Evolutionary conservation across 2,329 filamentous ascomycete genomes (phyloP).

Genomic region (Pyrenochaeta sp.): DNA sequence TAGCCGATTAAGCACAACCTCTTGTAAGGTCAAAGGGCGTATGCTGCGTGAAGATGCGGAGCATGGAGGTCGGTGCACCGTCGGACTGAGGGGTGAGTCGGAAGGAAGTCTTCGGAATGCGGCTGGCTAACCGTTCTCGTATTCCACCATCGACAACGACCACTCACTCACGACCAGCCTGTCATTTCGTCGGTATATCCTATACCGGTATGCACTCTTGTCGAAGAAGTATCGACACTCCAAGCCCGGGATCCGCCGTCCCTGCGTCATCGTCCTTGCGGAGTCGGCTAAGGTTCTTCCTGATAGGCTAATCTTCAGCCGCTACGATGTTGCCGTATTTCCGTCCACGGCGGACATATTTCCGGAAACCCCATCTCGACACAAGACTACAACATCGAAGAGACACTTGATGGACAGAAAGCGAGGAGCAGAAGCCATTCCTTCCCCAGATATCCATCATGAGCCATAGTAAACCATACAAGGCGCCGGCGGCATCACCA

Average conservation of each 20-base stretch:
- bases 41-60: background rate
- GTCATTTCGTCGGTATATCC: too few species aligned
- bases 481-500: background rate
- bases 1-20: too few species aligned
- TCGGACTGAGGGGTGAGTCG: too few species aligned
- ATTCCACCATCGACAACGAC: too few species aligned
- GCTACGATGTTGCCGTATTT: constrained; percentile 9
- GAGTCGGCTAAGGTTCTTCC: background rate
- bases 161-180: too few species aligned
- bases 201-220: too few species aligned
- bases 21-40: too few species aligned
- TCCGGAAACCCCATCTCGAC: background rate
- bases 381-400: background rate
- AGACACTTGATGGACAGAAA: background rate
- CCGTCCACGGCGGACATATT: constrained; percentile 13
- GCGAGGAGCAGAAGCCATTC: too few species aligned
- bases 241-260: background rate
- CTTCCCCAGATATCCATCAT: background rate
- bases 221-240: too few species aligned
- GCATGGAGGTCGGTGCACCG: too few species aligned
- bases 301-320: constrained; percentile 2
- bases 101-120: too few species aligned
- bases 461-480: background rate
- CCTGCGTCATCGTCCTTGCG: background rate
- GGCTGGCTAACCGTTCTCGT: too few species aligned